Evolutionary conservation across 1,284 basidiomycete species (phyloP).

Genomic region (Pisolithus thermaeus): DNA sequence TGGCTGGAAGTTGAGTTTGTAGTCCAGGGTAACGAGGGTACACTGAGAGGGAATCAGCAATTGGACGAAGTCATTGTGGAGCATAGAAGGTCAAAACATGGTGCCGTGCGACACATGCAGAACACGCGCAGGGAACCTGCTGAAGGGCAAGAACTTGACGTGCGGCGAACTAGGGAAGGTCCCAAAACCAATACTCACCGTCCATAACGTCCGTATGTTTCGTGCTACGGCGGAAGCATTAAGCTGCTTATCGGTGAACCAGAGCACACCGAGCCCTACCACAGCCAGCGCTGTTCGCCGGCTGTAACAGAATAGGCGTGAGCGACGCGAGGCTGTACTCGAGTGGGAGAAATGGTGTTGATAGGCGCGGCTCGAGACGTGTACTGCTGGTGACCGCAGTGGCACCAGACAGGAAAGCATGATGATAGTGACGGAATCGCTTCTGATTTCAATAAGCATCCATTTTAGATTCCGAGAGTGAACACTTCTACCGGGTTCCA

Average conservation of each 20-base stretch:
- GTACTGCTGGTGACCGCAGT: background rate
- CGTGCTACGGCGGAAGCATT: slow-evolving; percentile 65
- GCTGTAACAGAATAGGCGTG: slow-evolving; percentile 14
- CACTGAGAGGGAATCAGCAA: slow-evolving; percentile 38
- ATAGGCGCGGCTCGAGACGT: background rate
- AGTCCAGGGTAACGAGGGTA: slow-evolving; percentile 63
- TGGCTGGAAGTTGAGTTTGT: slow-evolving; percentile 80
- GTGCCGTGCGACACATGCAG: background rate
- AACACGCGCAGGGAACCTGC: background rate
- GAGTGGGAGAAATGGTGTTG: slow-evolving; percentile 2
- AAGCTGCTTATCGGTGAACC: slow-evolving; percentile 48
- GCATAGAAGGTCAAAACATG: background rate
- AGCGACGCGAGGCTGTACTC: background rate
- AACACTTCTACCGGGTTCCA: background rate
- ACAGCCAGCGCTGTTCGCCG: slow-evolving; percentile 34
- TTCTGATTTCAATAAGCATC: too few relatives aligned
- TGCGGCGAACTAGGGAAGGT: background rate
- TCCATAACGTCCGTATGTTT: slow-evolving; percentile 62
- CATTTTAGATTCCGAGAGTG: too few relatives aligned
- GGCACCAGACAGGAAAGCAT: background rate
- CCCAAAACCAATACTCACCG: slow-evolving; percentile 34
- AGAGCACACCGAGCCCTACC: slow-evolving; percentile 40
- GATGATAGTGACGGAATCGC: background rate
- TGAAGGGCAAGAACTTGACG: too few relatives aligned
- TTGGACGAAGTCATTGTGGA: background rate